Conservation (phyloP, 495 filamentous ascomycete genomes). For the Hypoxylon cercidicola region DNA sequence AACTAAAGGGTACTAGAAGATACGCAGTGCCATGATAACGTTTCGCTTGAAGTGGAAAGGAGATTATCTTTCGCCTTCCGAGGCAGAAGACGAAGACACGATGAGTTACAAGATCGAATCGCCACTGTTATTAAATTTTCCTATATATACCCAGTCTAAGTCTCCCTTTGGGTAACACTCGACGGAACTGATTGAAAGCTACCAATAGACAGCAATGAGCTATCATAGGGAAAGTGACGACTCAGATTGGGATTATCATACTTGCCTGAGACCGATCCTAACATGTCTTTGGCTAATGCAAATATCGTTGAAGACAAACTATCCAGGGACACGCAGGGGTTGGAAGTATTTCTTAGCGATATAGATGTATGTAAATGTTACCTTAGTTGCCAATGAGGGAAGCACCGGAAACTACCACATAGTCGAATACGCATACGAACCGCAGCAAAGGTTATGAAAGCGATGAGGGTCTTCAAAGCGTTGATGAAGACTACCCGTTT, state of each 20-base stretch:
- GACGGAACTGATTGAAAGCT: not conserved
- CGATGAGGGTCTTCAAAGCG: conserved; percentile 6
- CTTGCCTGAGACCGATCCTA: not conserved
- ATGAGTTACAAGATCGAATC: conserved; percentile 2
- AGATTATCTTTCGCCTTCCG: conserved; percentile 4
- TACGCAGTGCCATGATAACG: not conserved
- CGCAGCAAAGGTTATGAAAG: not conserved
- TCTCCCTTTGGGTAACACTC: not conserved
- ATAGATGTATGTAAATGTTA: conserved; percentile 1
- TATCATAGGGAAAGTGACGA: conserved; percentile 10
- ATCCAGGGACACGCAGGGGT: not conserved
- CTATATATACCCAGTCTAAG: not conserved
- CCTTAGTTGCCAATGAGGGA: not conserved
- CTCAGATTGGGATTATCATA: conserved; percentile 1
- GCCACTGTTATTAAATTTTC: not conserved
- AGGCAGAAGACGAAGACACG: not conserved
- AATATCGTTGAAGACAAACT: not conserved
- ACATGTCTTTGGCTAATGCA: not conserved
- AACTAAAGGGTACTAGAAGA: conserved; percentile 3
- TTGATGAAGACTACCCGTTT: not conserved
- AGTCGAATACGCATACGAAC: not conserved
- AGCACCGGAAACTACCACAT: not conserved
- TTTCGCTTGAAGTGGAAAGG: not conserved
- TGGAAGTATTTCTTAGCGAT: conserved; percentile 4
- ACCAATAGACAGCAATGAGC: not conserved